A percentile compares a stretch with the other conserved stretches of the same genome.
These are phyloP conservation scores for Haberlea rhodopensis DNA, from an alignment of 257 asterid species.

Conservation along the genomic window DNA sequence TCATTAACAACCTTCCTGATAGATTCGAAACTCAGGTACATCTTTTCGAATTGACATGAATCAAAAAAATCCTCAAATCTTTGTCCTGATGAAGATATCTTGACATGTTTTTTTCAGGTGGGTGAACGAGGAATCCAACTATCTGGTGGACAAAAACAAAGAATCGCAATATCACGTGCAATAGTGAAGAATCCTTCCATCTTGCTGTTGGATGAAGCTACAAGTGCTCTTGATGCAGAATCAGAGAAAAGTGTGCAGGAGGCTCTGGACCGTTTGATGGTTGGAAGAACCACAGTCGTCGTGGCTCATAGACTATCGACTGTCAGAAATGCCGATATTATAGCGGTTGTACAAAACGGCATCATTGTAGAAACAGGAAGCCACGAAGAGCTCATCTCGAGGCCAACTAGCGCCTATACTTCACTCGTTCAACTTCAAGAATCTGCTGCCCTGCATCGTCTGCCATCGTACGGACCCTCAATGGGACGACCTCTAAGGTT, in stretches of 20 bases:
- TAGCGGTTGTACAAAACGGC: constrained; percentile 92
- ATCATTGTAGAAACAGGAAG: constrained; percentile 75
- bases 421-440: constrained; percentile 88
- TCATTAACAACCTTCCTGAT: constrained; percentile 80
- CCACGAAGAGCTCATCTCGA: constrained; percentile 89
- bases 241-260: constrained; percentile 92
- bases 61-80: background rate
- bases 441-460: constrained; percentile 56
- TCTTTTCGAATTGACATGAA: background rate
- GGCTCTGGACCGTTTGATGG: constrained; percentile 97
- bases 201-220: constrained; percentile 89
- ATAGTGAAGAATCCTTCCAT: constrained; percentile 86
- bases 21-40: constrained; percentile 88
- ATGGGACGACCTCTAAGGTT: constrained; percentile 70
- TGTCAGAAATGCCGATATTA: constrained; percentile 76
- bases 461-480: constrained; percentile 65
- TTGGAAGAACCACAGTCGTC: constrained; percentile 81
- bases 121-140: constrained; percentile 96
- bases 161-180: constrained; percentile 91
- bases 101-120: constrained; percentile 48
- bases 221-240: constrained; percentile 97
- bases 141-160: constrained; percentile 95
- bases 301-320: constrained; percentile 98
- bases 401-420: constrained; percentile 70
- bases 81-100: background rate